These are phyloP conservation scores for Inonotus obliquus DNA, from an alignment of 1,284 basidiomycete species.

Conservation along the genomic window DNA sequence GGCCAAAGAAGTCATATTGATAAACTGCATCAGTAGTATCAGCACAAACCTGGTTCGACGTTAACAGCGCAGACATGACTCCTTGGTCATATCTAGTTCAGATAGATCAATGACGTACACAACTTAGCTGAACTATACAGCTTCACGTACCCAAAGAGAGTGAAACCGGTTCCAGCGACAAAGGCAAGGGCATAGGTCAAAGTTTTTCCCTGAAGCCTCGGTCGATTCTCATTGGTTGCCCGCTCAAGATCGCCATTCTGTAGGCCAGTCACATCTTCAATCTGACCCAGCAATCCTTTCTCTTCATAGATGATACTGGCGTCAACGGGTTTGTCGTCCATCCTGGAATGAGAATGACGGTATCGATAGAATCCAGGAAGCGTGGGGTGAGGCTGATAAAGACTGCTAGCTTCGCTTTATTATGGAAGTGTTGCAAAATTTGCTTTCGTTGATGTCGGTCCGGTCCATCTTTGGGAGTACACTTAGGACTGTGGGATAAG, in stretches of 20 bases:
- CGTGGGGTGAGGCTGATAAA: background rate
- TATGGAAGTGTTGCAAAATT: background rate
- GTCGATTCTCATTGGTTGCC: constrained; percentile 22
- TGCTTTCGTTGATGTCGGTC: background rate
- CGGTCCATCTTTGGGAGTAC: background rate
- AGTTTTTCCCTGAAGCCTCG: constrained; percentile 35
- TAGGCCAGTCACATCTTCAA: constrained; percentile 13
- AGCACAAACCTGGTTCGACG: constrained; percentile 34
- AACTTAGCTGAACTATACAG: background rate
- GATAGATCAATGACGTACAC: too few relatives aligned
- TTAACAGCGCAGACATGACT: constrained; percentile 58
- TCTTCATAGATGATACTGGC: background rate
- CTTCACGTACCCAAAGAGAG: constrained; percentile 47
- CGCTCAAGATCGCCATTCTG: background rate
- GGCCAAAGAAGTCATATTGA: background rate
- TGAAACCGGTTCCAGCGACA: constrained; percentile 51
- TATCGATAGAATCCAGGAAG: background rate
- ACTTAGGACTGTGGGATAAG: background rate
- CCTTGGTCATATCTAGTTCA: constrained; percentile 53
- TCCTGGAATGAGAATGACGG: too few relatives aligned
- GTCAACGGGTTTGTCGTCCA: background rate
- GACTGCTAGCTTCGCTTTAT: background rate
- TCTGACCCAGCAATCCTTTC: background rate
- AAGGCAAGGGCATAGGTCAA: constrained; percentile 45
- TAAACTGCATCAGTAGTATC: background rate